phyloP scores from a whole-genome alignment of 495 filamentous ascomycete species.

The Cercophora newfieldiana region DNA sequence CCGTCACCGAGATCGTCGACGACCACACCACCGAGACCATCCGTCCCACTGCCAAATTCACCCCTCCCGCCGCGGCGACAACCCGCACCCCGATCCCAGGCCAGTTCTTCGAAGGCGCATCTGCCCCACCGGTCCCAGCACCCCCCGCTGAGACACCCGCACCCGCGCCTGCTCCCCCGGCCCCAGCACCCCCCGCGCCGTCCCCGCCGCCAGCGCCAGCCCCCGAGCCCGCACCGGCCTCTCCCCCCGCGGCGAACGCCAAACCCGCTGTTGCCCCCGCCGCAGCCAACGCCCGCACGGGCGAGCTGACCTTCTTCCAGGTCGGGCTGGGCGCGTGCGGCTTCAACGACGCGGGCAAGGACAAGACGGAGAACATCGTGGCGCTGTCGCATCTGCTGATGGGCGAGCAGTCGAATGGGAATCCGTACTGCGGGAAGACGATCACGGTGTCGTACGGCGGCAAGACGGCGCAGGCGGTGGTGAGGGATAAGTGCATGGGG shows the following conservation, averaged over 20 bases:
- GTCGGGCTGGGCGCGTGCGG: slow-evolving; percentile 50
- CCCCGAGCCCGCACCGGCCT: slow-evolving; percentile 9
- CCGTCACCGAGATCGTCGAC: slow-evolving; percentile 49
- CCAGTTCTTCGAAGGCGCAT: slow-evolving; percentile 43
- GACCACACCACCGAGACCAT: slow-evolving; percentile 43
- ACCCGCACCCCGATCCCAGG: slow-evolving; percentile 29
- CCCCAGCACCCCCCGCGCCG: slow-evolving; percentile 3
- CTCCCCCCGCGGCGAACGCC: slow-evolving; percentile 7
- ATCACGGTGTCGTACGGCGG: slow-evolving; percentile 60
- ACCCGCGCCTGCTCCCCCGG: slow-evolving; percentile 21
- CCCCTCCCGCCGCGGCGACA: slow-evolving; percentile 16
- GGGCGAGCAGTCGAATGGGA: slow-evolving; percentile 50
- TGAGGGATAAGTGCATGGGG: slow-evolving; percentile 77
- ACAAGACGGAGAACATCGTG: slow-evolving; percentile 43
- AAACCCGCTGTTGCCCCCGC: slow-evolving; percentile 22
- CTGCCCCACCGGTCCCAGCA: slow-evolving; percentile 16
- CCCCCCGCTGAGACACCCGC: slow-evolving; percentile 21
- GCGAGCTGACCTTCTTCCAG: slow-evolving; percentile 50
- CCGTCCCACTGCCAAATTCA: slow-evolving; percentile 29
- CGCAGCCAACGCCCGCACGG: slow-evolving; percentile 29
- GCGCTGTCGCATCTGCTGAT: slow-evolving; percentile 43
- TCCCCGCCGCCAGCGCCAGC: neutral
- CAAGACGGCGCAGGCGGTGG: slow-evolving; percentile 54
- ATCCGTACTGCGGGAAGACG: slow-evolving; percentile 65
- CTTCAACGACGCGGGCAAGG: slow-evolving; percentile 42